Percentiles rank a stretch among this genome's conserved stretches.
These are phyloP conservation scores for Chlorella sp. DNA, from an alignment of 139 green algal genomes.

Conservation along the genomic window DNA sequence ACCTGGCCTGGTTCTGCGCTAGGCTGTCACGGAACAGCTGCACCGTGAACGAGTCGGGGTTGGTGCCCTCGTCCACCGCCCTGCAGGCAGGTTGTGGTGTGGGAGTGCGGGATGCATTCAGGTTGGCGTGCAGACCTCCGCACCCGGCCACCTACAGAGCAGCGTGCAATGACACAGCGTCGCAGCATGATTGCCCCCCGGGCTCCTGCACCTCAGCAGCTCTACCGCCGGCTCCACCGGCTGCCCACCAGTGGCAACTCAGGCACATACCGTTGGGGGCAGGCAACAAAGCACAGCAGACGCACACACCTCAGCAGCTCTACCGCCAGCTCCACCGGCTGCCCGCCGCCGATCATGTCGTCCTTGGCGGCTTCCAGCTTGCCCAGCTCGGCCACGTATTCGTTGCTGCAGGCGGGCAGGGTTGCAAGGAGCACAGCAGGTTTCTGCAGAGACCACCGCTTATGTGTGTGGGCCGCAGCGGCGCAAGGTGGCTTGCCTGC, in stretches of 20 bases:
- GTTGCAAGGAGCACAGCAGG: no score
- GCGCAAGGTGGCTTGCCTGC: no score
- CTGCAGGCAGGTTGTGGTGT: background rate
- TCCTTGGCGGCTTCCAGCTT: constrained; percentile 12
- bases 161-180: no score
- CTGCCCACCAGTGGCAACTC: no score
- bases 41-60: constrained; percentile 31
- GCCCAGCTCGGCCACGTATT: constrained; percentile 8
- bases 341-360: constrained; percentile 7
- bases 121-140: no score
- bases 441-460: no score
- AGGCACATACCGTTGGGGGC: no score
- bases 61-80: constrained; percentile 26
- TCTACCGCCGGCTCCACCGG: background rate
- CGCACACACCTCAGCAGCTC: constrained; percentile 7
- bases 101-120: background rate
- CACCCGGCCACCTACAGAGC: no score
- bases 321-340: constrained; percentile 23
- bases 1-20: constrained; percentile 23
- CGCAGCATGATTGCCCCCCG: no score
- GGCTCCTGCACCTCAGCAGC: background rate
- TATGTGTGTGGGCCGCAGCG: no score
- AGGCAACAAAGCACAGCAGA: no score
- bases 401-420: background rate
- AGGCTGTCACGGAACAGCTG: constrained; percentile 24